These are phyloP conservation scores for Pholiota molesta DNA, from an alignment of 768 basidiomycete species.

Conservation along the genomic window DNA sequence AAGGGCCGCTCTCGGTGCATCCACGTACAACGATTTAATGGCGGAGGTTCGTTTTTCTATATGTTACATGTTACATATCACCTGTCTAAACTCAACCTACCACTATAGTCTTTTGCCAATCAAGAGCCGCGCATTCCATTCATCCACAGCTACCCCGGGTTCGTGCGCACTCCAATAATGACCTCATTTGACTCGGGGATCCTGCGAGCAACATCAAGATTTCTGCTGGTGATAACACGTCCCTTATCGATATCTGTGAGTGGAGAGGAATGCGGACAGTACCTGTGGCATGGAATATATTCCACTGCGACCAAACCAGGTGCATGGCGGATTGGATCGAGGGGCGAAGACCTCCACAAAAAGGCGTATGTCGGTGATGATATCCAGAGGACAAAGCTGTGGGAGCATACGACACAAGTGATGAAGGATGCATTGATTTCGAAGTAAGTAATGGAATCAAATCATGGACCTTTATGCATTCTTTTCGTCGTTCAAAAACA, in stretches of 20 bases:
- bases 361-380: slow-evolving; percentile 37
- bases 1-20: slow-evolving; percentile 34
- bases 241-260: slow-evolving; percentile 31
- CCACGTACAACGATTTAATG: slow-evolving; percentile 57
- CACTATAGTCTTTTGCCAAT: slow-evolving; percentile 31
- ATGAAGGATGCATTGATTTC: slow-evolving; percentile 1
- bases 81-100: not conserved
- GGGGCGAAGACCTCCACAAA: slow-evolving; percentile 40
- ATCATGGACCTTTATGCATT: no score
- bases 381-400: slow-evolving; percentile 37
- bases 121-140: slow-evolving; percentile 36
- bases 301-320: slow-evolving; percentile 25
- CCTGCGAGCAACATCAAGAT: slow-evolving; percentile 22
- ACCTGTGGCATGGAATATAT: slow-evolving; percentile 38
- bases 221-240: slow-evolving; percentile 25
- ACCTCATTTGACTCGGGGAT: slow-evolving; percentile 27
- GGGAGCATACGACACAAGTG: slow-evolving; percentile 34
- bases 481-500: no score
- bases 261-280: slow-evolving; percentile 35
- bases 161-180: slow-evolving; percentile 36
- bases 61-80: no score
- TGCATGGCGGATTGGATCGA: slow-evolving; percentile 32
- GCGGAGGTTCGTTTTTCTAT: slow-evolving; percentile 40
- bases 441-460: not conserved
- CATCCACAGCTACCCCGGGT: slow-evolving; percentile 39